Conservation (phyloP, 768 basidiomycete species). For the Russula sp. region DNA sequence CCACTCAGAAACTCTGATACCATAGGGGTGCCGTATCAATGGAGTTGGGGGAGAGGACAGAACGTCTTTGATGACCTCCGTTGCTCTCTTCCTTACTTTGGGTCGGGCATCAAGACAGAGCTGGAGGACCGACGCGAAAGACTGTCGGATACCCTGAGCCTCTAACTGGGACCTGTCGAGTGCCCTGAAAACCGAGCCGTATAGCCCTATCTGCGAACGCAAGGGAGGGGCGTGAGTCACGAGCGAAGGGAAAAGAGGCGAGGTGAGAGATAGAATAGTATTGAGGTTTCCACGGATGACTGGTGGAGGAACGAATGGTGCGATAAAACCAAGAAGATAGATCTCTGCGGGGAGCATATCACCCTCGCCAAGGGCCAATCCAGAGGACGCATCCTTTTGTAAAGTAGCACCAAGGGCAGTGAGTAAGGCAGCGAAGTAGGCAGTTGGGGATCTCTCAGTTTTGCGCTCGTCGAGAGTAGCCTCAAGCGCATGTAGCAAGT, state of each 20-base stretch:
- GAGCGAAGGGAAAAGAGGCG: constrained; percentile 69
- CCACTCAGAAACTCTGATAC: constrained; percentile 77
- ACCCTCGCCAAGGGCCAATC: constrained; percentile 45
- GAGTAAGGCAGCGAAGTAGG: constrained; percentile 89
- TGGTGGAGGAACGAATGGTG: constrained; percentile 70
- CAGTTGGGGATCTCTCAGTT: constrained; percentile 66
- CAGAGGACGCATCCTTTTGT: constrained; percentile 42
- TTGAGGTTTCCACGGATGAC: constrained; percentile 72
- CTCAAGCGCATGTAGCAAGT: constrained; percentile 79
- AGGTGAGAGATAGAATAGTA: constrained; percentile 63
- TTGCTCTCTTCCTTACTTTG: constrained; percentile 88
- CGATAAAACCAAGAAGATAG: constrained; percentile 73
- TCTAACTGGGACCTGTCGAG: constrained; percentile 70
- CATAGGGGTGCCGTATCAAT: constrained; percentile 75
- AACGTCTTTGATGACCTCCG: constrained; percentile 75
- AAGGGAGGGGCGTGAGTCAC: constrained; percentile 64
- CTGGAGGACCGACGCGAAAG: constrained; percentile 79
- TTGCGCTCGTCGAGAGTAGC: constrained; percentile 64
- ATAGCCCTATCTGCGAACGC: constrained; percentile 79
- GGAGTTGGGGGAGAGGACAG: constrained; percentile 74
- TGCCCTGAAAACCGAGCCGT: constrained; percentile 58
- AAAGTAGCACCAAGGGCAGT: constrained; percentile 77
- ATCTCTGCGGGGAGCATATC: constrained; percentile 78
- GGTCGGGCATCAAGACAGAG: constrained; percentile 83
- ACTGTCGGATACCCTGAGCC: constrained; percentile 58